Evolutionary conservation across 768 basidiomycete species (phyloP), one percentile per base, ranked within the genome.

Genomic region (Podaxis sp.): DNA sequence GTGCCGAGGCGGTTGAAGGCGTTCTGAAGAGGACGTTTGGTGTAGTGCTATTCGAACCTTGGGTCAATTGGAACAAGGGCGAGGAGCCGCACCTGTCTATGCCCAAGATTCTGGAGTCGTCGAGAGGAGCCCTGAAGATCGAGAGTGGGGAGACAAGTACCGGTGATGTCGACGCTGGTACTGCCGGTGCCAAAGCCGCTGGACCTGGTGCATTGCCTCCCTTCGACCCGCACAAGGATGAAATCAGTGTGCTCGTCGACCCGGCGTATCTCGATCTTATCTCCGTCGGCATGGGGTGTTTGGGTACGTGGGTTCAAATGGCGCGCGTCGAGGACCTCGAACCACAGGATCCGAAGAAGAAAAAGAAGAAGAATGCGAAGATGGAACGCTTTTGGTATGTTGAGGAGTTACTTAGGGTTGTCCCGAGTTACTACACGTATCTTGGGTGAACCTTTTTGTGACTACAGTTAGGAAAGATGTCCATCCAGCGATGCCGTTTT

Each of bases 251-350:
- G 10, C 77, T 89, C 22, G 74, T 90, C 12, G 78, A 82, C 41
- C 79, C 82, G 5, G 72, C 73, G 6, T 66, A 78, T 0, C 70
- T 82, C 7, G 75, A 80, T 1, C 72, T 74, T 40, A 67, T 89
- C 40, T 67, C 70, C 4, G 73, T 78, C 4, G 87, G 88, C 4
- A 81, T 91, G 76, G 87, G 86, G 0, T 66, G 91, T 13, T 82
- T 80, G 3, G 88, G 83, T 20, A 83, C 85, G 51, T 92, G 86
- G 84, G 83, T 91, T 22, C 89, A 93, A 73, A 77, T 91, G 12
- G 84, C 74, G 30, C 80, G 84, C 33, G 65, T 64, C 53, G 58
- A 68, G 50, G 62, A 66, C 56, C 54, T 66, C 60, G 64, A 70
- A 20, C 58, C 66, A n/a, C 61, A 60, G 17, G 37, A 56, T 44